A percentile compares a stretch with the other conserved stretches of the same genome.
Conservation (phyloP, 352 stramenopile species). For the Thalassiosira livingstoniorum region DNA sequence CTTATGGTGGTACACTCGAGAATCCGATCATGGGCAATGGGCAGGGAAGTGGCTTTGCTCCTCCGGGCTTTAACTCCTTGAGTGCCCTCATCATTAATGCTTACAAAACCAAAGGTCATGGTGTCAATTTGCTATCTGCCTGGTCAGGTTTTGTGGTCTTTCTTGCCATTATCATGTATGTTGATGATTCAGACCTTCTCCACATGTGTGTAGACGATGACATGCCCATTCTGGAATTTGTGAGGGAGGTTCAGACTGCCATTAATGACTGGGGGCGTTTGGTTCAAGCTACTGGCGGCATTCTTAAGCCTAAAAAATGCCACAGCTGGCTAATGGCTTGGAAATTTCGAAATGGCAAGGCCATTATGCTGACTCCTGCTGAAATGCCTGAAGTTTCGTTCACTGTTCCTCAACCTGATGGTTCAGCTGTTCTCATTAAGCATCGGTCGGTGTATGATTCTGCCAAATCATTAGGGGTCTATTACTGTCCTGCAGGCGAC, state of each 20-base stretch:
- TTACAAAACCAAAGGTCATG: too few species aligned
- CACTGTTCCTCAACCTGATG: conserved; percentile 28
- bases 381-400: conserved; percentile 14
- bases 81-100: too few species aligned
- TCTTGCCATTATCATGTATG: conserved; percentile 12
- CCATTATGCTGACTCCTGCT: background rate
- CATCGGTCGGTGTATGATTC: conserved; percentile 1
- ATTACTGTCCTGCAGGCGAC: conserved; percentile 1
- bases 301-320: conserved; percentile 32
- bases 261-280: conserved; percentile 3
- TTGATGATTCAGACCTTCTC: conserved; percentile 28
- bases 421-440: conserved; percentile 11
- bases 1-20: too few species aligned
- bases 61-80: too few species aligned
- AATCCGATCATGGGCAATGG: too few species aligned
- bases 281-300: conserved; percentile 27
- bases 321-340: conserved; percentile 21
- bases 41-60: too few species aligned
- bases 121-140: too few species aligned
- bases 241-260: background rate
- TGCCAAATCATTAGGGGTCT: conserved; percentile 26
- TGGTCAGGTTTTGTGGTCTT: too few species aligned
- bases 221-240: background rate
- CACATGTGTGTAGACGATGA: background rate
- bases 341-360: conserved; percentile 19